These are phyloP conservation scores for Chrysoporthe puriensis DNA, from an alignment of 2,329 filamentous ascomycete genomes.

Conservation along the genomic window DNA sequence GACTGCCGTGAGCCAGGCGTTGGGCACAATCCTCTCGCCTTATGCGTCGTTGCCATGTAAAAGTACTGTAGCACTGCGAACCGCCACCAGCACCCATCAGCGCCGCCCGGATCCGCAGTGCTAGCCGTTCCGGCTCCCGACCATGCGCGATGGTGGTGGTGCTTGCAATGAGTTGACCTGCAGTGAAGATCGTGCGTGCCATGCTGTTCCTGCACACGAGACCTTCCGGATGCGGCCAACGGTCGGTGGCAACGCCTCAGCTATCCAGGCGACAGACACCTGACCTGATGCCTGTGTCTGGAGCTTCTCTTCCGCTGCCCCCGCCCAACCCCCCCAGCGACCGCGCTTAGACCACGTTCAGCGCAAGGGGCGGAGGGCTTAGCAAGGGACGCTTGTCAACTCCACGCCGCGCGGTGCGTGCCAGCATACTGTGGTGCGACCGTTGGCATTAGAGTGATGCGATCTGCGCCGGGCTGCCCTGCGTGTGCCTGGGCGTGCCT, in stretches of 20 bases:
- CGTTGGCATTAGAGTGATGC: neutral
- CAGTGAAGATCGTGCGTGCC: neutral
- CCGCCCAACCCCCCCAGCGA: constrained; percentile 7
- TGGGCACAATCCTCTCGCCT: neutral
- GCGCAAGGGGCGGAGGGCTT: neutral
- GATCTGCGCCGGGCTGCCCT: neutral
- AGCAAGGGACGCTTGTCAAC: constrained; percentile 19
- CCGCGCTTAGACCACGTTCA: constrained; percentile 18
- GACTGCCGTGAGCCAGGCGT: neutral
- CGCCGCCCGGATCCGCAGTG: neutral
- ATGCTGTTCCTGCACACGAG: neutral
- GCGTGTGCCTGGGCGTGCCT: too few relatives aligned
- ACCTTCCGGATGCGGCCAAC: constrained; percentile 8
- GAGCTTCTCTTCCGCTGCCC: constrained; percentile 4
- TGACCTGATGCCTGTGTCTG: neutral
- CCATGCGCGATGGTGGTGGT: constrained; percentile 22
- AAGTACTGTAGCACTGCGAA: neutral
- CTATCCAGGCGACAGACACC: too few relatives aligned
- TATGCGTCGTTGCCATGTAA: neutral
- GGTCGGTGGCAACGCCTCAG: neutral
- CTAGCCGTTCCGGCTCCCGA: constrained; percentile 20
- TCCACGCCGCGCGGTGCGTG: too few relatives aligned
- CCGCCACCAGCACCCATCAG: neutral
- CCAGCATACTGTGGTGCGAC: neutral
- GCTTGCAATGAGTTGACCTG: too few relatives aligned